Evolutionary conservation across 306 rosid species (phyloP).

Genomic region (Hippophae gyantsensis): DNA sequence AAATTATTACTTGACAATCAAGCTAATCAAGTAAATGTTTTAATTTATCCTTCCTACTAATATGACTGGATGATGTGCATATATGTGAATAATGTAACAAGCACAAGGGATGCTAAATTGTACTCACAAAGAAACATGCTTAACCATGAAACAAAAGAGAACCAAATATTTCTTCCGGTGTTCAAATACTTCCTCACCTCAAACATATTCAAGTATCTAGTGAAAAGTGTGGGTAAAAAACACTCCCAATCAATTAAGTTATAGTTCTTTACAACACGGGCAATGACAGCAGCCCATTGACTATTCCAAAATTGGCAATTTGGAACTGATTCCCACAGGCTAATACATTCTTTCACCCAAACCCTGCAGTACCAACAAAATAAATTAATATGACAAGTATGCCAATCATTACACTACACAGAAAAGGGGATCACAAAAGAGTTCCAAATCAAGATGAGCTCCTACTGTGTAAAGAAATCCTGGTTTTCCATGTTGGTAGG

Average conservation of each 20-base stretch:
- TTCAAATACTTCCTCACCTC: conserved; percentile 52
- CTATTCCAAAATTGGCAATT: conserved; percentile 97
- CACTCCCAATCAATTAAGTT: conserved; percentile 68
- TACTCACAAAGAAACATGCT: conserved; percentile 4
- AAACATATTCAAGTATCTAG: conserved; percentile 92
- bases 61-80: conserved; percentile 9
- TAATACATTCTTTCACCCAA: conserved; percentile 63
- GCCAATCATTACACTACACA: background rate
- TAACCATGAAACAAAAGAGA: conserved; percentile 10
- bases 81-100: conserved; percentile 9
- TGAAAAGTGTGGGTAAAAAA: conserved; percentile 74
- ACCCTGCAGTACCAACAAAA: conserved; percentile 42
- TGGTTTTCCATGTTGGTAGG: conserved; percentile 81
- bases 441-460: conserved; percentile 19
- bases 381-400: conserved; percentile 15
- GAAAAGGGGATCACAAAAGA: conserved; percentile 18
- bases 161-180: conserved; percentile 4
- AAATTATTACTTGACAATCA: conserved; percentile 7
- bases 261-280: conserved; percentile 80
- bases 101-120: conserved; percentile 3
- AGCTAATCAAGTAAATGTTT: conserved; percentile 6
- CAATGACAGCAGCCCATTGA: conserved; percentile 91
- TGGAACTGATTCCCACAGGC: conserved; percentile 87
- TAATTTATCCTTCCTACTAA: conserved; percentile 5
- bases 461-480: conserved; percentile 77